Evolutionary conservation across 345 rosid genomes (phyloP).

Genomic region (Rhizophora apiculata): DNA sequence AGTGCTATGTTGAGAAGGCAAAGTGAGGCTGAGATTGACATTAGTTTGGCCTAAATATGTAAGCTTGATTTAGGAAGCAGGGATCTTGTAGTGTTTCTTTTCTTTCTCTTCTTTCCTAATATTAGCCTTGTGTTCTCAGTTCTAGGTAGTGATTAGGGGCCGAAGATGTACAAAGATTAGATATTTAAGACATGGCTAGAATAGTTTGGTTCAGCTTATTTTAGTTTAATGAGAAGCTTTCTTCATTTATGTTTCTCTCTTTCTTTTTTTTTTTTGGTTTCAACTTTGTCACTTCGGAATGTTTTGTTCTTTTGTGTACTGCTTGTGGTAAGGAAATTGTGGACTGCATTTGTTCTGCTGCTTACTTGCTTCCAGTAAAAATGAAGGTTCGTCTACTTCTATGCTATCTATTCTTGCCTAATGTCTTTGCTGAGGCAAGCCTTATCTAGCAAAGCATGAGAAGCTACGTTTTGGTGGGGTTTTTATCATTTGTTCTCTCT

Average conservation of each 20-base stretch:
- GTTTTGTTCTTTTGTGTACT: background rate
- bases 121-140: constrained; percentile 14
- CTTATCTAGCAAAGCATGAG: too few relatives aligned
- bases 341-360: background rate
- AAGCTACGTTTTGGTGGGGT: background rate
- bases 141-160: constrained; percentile 19
- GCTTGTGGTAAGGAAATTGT: constrained; percentile 7
- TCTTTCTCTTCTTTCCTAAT: background rate
- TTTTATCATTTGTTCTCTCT: background rate
- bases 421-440: background rate
- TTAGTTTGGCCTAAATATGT: constrained; percentile 4
- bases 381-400: background rate
- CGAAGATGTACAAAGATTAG: constrained; percentile 42
- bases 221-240: background rate
- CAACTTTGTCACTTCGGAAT: constrained; percentile 12
- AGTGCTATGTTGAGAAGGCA: constrained; percentile 53
- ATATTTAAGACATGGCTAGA: constrained; percentile 34
- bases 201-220: constrained; percentile 8
- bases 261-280: background rate
- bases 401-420: background rate
- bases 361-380: too few relatives aligned
- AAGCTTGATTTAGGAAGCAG: background rate
- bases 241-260: background rate
- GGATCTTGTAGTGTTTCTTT: constrained; percentile 14
- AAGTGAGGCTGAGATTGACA: constrained; percentile 26